Percentiles rank a stretch among this genome's conserved stretches.
Conservation (phyloP, 495 filamentous ascomycete genomes). For the Filosporella fistucella region DNA sequence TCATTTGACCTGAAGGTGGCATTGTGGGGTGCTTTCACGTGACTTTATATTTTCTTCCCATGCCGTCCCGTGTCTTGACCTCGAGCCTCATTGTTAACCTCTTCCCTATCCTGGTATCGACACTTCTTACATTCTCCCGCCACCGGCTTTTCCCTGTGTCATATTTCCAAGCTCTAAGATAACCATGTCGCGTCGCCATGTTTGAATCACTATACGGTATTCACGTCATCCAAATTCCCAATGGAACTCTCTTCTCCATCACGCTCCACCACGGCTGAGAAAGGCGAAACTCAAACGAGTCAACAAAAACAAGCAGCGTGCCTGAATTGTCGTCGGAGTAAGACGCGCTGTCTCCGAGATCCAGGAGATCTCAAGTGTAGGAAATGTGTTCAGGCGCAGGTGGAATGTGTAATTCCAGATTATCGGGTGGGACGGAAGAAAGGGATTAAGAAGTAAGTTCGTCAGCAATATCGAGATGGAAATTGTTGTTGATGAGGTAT, state of each 20-base stretch:
- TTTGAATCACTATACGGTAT: neutral
- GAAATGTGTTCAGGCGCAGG: slow-evolving; percentile 52
- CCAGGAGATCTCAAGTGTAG: slow-evolving; percentile 48
- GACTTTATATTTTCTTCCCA: too few species aligned
- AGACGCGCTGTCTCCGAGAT: slow-evolving; percentile 59
- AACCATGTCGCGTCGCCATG: slow-evolving; percentile 4
- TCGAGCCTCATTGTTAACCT: too few species aligned
- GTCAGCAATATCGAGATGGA: too few species aligned
- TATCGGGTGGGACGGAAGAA: slow-evolving; percentile 70
- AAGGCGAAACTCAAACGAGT: slow-evolving; percentile 5
- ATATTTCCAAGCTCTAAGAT: too few species aligned
- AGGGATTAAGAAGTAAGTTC: slow-evolving; percentile 66
- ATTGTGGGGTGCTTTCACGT: too few species aligned
- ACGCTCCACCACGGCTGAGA: slow-evolving; percentile 14
- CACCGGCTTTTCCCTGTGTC: neutral
- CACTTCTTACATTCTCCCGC: neutral
- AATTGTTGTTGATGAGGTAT: slow-evolving; percentile 7
- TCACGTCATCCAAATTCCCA: too few species aligned
- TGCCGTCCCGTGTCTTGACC: too few species aligned
- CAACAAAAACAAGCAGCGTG: slow-evolving; percentile 56
- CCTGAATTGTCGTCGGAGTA: slow-evolving; percentile 62
- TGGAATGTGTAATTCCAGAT: slow-evolving; percentile 60
- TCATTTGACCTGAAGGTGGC: too few species aligned
- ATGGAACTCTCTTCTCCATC: slow-evolving; percentile 22
- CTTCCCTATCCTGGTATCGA: neutral